These are phyloP conservation scores for Aegilops longissima DNA, from an alignment of 176 grass and related monocot genomes.

Conservation along the genomic window DNA sequence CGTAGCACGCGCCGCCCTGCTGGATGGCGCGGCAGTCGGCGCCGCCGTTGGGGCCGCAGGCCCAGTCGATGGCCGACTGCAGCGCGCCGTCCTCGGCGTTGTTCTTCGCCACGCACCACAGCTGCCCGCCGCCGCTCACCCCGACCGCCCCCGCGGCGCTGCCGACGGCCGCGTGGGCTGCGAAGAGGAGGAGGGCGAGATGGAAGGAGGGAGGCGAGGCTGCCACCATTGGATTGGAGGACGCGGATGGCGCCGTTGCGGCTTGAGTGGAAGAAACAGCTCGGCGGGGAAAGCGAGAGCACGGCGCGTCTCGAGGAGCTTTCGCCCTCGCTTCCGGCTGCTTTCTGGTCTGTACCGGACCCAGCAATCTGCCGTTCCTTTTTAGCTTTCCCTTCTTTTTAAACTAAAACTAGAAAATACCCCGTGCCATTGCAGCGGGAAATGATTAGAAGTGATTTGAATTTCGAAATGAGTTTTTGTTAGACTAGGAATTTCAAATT, in stretches of 20 bases:
- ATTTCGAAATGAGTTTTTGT: no score
- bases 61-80: constrained; percentile 73
- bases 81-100: constrained; percentile 59
- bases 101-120: constrained; percentile 89
- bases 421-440: no score
- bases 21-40: constrained; percentile 69
- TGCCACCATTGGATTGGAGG: constrained; percentile 35
- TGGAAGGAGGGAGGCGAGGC: not conserved
- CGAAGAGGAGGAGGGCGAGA: constrained; percentile 10
- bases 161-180: not conserved
- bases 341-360: not conserved
- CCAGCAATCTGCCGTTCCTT: not conserved
- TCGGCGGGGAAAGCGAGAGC: no score
- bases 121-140: constrained; percentile 41
- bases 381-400: not conserved
- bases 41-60: constrained; percentile 49
- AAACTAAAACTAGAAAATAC: no score
- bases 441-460: no score
- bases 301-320: not conserved
- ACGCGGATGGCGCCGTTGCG: not conserved
- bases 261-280: not conserved
- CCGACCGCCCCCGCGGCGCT: not conserved
- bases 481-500: no score
- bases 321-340: not conserved
- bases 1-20: constrained; percentile 57